Conservation (phyloP, 2,329 filamentous ascomycete species). For the Sporothrix humicola region DNA sequence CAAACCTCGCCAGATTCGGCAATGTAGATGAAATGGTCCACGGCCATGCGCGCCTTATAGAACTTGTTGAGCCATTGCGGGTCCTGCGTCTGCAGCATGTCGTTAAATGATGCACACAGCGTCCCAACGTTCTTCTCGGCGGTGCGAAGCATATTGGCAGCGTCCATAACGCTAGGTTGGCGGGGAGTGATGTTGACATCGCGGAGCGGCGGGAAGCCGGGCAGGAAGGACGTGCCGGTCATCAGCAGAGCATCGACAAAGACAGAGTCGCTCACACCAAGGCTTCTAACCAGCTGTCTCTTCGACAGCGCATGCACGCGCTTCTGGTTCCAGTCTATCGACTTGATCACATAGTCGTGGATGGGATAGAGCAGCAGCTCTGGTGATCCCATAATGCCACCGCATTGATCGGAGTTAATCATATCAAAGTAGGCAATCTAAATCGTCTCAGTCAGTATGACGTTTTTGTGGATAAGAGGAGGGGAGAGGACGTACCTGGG, state of each 20-base stretch:
- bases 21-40: conserved; percentile 87
- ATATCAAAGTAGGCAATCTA: conserved; percentile 80
- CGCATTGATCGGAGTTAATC: conserved; percentile 68
- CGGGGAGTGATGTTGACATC: conserved; percentile 60
- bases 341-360: conserved; percentile 71
- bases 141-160: conserved; percentile 76
- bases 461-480: neutral
- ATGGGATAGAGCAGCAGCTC: conserved; percentile 87
- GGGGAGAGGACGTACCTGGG: conserved; percentile 66
- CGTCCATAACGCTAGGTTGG: conserved; percentile 71
- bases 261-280: conserved; percentile 68
- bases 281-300: conserved; percentile 72
- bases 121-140: conserved; percentile 71
- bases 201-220: conserved; percentile 77
- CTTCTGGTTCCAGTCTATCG: conserved; percentile 71
- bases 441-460: too few relatives aligned
- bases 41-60: conserved; percentile 80
- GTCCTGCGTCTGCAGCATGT: conserved; percentile 74
- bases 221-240: conserved; percentile 79
- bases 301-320: conserved; percentile 69
- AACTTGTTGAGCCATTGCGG: conserved; percentile 84
- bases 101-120: conserved; percentile 78
- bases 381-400: conserved; percentile 81
- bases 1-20: conserved; percentile 76
- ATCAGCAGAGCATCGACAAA: conserved; percentile 86